phyloP scores from a whole-genome alignment of 108 stramenopile species.

The Pseudonitzschia multiseries region DNA sequence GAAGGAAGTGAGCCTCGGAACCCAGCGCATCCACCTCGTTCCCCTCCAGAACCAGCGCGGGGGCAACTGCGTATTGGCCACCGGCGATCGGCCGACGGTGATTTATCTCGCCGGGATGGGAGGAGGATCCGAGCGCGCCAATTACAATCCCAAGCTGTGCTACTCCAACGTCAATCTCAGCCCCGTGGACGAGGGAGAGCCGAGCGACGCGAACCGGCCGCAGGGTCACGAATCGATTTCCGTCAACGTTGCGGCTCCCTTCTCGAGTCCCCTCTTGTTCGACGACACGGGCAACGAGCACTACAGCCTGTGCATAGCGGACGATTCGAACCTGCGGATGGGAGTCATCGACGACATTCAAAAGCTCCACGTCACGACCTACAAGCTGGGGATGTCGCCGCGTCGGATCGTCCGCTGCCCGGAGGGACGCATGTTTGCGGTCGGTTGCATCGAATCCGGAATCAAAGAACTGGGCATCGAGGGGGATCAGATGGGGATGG shows the following conservation, averaged over 20 bases:
- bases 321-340: conserved; percentile 83
- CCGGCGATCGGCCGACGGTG: conserved; percentile 96
- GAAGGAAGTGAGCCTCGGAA: conserved; percentile 93
- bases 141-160: conserved; percentile 82
- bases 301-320: conserved; percentile 92
- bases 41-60: conserved; percentile 62
- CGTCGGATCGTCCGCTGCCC: conserved; percentile 84
- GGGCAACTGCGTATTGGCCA: conserved; percentile 89
- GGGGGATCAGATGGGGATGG: conserved; percentile 63
- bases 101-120: conserved; percentile 86
- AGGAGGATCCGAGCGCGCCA: conserved; percentile 29
- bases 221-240: conserved; percentile 51
- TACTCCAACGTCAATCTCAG: conserved; percentile 93
- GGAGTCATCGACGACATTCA: conserved; percentile 98
- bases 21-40: conserved; percentile 90
- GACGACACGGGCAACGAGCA: conserved; percentile 49
- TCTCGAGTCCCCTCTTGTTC: conserved; percentile 66
- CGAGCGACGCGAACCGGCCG: conserved; percentile 49
- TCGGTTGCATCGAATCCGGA: conserved; percentile 79
- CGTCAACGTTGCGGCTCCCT: conserved; percentile 82
- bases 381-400: conserved; percentile 90
- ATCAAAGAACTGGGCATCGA: conserved; percentile 47
- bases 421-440: conserved; percentile 76
- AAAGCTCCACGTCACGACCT: conserved; percentile 95
- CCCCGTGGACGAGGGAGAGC: conserved; percentile 54